Evolutionary conservation across 768 basidiomycete genomes (phyloP).

Genomic region (Macrolepiota albuminosa): DNA sequence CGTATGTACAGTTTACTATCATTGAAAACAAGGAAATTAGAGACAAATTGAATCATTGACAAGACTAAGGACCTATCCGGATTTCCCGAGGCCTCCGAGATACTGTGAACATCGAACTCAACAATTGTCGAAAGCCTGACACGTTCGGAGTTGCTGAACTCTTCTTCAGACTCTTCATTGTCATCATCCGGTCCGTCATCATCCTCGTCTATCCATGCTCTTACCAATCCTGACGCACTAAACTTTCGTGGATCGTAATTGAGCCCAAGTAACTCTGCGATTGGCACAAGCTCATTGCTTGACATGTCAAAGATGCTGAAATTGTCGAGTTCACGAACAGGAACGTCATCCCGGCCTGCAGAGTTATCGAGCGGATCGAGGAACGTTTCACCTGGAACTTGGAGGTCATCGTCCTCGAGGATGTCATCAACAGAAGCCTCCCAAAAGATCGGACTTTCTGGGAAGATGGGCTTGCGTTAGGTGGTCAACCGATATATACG

Average conservation of each 20-base stretch:
- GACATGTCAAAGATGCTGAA: slow-evolving; percentile 47
- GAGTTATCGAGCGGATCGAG: slow-evolving; percentile 11
- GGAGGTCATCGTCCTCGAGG: slow-evolving; percentile 35
- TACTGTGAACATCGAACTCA: slow-evolving; percentile 44
- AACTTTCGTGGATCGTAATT: slow-evolving; percentile 22
- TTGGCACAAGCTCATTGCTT: slow-evolving; percentile 33
- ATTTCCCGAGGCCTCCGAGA: slow-evolving; percentile 19
- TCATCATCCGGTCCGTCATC: slow-evolving; percentile 27
- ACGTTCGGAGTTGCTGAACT: slow-evolving; percentile 21
- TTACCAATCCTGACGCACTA: slow-evolving; percentile 36
- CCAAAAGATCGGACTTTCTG: slow-evolving; percentile 9
- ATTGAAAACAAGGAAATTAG: slow-evolving; percentile 11
- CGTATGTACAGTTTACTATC: slow-evolving; percentile 59
- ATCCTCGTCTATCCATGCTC: slow-evolving; percentile 30
- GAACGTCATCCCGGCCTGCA: slow-evolving; percentile 36
- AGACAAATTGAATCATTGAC: not conserved
- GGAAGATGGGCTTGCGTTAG: not conserved
- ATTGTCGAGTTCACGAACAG: slow-evolving; percentile 50
- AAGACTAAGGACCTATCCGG: slow-evolving; percentile 41
- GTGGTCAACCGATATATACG: not conserved
- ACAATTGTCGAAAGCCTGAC: slow-evolving; percentile 39
- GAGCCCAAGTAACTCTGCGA: slow-evolving; percentile 34
- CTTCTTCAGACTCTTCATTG: slow-evolving; percentile 23
- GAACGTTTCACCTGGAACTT: slow-evolving; percentile 39
- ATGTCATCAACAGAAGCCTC: slow-evolving; percentile 24